Evolutionary conservation across 192 early-diverging fungal species (phyloP), one percentile per base, ranked within the genome.

Genomic region (Paraglomus occultum): DNA sequence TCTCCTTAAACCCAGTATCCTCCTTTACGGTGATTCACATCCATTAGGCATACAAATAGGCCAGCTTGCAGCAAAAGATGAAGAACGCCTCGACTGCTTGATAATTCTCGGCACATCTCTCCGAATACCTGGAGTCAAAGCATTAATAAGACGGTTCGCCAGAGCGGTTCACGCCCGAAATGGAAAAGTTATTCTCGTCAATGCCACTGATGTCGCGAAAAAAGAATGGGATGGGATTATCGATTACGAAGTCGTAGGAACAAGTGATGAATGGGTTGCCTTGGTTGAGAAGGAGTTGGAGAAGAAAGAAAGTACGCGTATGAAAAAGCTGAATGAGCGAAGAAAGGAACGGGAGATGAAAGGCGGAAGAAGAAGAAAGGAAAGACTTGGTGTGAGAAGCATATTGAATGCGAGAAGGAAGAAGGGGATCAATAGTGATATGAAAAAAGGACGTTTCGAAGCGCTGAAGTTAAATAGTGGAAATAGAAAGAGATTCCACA

Each of bases 1-100:
- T 6, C 85, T 87, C 6, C 69, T 99, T 23, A 81, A 95, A 67
- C 97, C 97, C 14, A 90, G 92, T 72, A 92, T 99, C 78, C 92
- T 99, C 4, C 79, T 99, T 6, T 99, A 99, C 83, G 95, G 96
- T 71, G 97, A 99, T 74, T 83, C 88, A 65, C 94, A 96, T 74
- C 76, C 87, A 1, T 70, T 85, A 63, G 92, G 91, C 5, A 88
- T 89, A 12, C 72, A 80, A 11, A 91, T 89, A 78, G 85, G 85
- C 63, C 72, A 82, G 57, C 76, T 88, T 50, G 81, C 83, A 42
- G 45, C 76, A 40, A 79, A 51, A 57, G 90, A 91, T 63, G 76
- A 80, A 64, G 80, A 70, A 59, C 78, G 78, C 11, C 89, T 91
- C 5, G 94, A 94, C 71, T 72, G 94, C 22, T 59, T 96, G 60